phyloP scores from a whole-genome alignment of 768 basidiomycete genomes.

The Leccinum incarnatum region DNA sequence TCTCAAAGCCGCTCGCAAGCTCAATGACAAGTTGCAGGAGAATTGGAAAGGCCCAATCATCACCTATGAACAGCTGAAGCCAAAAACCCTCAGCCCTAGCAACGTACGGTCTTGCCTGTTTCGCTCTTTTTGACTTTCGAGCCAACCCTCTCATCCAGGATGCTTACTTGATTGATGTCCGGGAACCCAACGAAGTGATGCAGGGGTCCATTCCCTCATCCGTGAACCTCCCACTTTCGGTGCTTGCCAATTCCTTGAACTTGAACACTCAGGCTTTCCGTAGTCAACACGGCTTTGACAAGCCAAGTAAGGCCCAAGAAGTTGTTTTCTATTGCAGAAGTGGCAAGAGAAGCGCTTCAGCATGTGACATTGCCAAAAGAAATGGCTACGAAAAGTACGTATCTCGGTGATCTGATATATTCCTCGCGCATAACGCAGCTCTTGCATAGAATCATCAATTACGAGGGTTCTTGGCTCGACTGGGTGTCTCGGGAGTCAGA shows the following conservation, averaged over 20 bases:
- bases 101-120: slow-evolving; percentile 37
- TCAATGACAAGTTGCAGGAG: slow-evolving; percentile 43
- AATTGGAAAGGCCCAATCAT: slow-evolving; percentile 79
- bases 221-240: slow-evolving; percentile 84
- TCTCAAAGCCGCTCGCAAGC: slow-evolving; percentile 30
- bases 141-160: slow-evolving; percentile 41
- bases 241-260: slow-evolving; percentile 65
- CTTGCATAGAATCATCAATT: slow-evolving; percentile 58
- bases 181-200: slow-evolving; percentile 87
- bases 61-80: slow-evolving; percentile 79
- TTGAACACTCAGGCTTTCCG: slow-evolving; percentile 55
- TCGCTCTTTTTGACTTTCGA: slow-evolving; percentile 1
- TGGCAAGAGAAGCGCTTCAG: slow-evolving; percentile 78
- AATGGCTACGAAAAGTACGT: slow-evolving; percentile 81
- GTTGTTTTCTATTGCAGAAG: slow-evolving; percentile 90
- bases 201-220: slow-evolving; percentile 92
- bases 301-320: slow-evolving; percentile 68
- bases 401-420: not conserved
- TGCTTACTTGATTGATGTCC: slow-evolving; percentile 81
- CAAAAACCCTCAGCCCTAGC: slow-evolving; percentile 72
- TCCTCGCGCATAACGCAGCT: not conserved
- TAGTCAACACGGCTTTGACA: slow-evolving; percentile 67
- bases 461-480: slow-evolving; percentile 85
- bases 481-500: slow-evolving; percentile 62
- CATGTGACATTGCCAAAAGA: slow-evolving; percentile 76